A percentile compares a stretch with the other conserved stretches of the same genome.
phyloP scores from a whole-genome alignment of 352 stramenopile genomes.

The Phytophthora nicotianae region DNA sequence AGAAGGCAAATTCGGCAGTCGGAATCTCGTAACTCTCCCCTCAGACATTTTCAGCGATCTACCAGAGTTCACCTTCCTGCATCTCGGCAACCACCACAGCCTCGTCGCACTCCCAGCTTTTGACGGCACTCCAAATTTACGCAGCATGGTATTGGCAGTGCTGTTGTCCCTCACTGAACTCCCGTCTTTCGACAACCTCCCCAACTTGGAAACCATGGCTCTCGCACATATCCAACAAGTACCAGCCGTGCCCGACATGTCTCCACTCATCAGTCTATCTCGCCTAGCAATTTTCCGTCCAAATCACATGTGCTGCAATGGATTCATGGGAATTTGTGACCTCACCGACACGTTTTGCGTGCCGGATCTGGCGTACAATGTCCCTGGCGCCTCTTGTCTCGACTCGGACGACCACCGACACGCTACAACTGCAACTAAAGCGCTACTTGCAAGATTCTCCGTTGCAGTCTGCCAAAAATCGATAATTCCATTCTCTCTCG shows the following conservation, averaged over 20 bases:
- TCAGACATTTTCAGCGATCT: constrained; percentile 25
- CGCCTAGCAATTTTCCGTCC: constrained; percentile 20
- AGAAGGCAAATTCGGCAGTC: constrained; percentile 28
- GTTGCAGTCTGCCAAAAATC: constrained; percentile 13
- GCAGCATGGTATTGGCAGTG: constrained; percentile 19
- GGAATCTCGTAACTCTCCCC: constrained; percentile 20
- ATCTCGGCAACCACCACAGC: constrained; percentile 21
- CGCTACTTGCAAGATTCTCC: constrained; percentile 16
- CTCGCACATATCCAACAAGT: constrained; percentile 20
- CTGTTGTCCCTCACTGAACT: constrained; percentile 22
- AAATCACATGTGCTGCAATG: constrained; percentile 33
- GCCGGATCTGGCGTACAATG: constrained; percentile 4
- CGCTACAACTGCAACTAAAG: constrained; percentile 9
- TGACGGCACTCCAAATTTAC: constrained; percentile 18
- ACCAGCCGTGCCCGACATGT: constrained; percentile 20
- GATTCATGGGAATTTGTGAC: constrained; percentile 24
- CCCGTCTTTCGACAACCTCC: constrained; percentile 16
- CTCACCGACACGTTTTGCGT: constrained; percentile 20
- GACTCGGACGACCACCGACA: constrained; percentile 9
- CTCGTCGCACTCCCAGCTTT: constrained; percentile 14
- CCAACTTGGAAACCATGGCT: constrained; percentile 16
- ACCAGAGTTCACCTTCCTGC: constrained; percentile 22
- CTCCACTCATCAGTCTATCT: constrained; percentile 18
- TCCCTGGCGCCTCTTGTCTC: constrained; percentile 19
- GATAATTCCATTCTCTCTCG: not conserved